These are phyloP conservation scores for Periconia digitata DNA, from an alignment of 2,329 filamentous ascomycete species.

Conservation along the genomic window DNA sequence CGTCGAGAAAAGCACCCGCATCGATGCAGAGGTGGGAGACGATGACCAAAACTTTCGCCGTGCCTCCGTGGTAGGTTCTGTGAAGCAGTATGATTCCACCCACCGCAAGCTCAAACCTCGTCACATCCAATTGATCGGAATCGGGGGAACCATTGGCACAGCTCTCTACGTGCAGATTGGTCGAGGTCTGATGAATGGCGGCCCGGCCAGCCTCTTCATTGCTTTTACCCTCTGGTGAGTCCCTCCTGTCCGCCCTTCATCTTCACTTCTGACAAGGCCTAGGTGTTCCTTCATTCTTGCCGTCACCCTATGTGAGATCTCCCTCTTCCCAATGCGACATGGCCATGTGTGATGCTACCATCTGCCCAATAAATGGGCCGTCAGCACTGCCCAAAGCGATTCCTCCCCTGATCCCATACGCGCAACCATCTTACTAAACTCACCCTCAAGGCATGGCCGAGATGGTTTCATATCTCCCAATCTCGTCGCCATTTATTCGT, in stretches of 20 bases:
- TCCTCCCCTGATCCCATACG: constrained; percentile 2
- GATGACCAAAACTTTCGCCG: constrained; percentile 24
- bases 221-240: constrained; percentile 50
- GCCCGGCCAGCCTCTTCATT: constrained; percentile 49
- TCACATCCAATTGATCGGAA: constrained; percentile 52
- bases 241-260: neutral
- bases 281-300: constrained; percentile 48
- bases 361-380: constrained; percentile 13
- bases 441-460: constrained; percentile 59
- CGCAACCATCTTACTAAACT: constrained; percentile 19
- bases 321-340: constrained; percentile 23
- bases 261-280: constrained; percentile 9
- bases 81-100: constrained; percentile 42
- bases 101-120: constrained; percentile 50
- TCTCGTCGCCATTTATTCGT: constrained; percentile 76
- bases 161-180: constrained; percentile 53
- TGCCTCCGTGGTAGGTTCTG: constrained; percentile 25
- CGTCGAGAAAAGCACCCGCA: constrained; percentile 16
- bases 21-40: constrained; percentile 31
- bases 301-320: constrained; percentile 43
- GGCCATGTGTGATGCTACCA: constrained; percentile 22
- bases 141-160: constrained; percentile 52
- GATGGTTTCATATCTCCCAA: constrained; percentile 76
- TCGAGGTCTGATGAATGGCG: constrained; percentile 49
- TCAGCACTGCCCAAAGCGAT: constrained; percentile 12